Evolutionary conservation across 148 eudicot species (phyloP).

Genomic region (Dysphania ambrosioides): DNA sequence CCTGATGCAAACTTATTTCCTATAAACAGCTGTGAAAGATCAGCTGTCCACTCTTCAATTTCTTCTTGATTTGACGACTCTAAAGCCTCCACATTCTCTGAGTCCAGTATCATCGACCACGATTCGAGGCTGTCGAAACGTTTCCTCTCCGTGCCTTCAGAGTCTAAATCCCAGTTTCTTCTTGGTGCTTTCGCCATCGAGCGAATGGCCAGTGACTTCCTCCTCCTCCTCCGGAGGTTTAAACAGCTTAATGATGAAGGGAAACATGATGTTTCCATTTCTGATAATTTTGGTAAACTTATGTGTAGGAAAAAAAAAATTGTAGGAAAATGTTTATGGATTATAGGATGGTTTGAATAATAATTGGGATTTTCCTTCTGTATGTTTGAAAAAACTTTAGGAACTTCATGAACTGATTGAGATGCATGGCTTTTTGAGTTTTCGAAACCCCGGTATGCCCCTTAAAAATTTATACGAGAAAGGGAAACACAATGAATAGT

Average conservation of each 20-base stretch:
- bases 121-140: constrained; percentile 92
- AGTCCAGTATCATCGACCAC: constrained; percentile 97
- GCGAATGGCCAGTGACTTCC: constrained; percentile 32
- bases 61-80: constrained; percentile 63
- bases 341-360: constrained; percentile 11
- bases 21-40: constrained; percentile 90
- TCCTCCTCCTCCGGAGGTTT: constrained; percentile 44
- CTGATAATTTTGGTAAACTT: not conserved
- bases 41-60: constrained; percentile 96
- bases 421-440: constrained; percentile 46
- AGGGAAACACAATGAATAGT: constrained; percentile 15
- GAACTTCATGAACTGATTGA: constrained; percentile 74
- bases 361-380: constrained; percentile 44
- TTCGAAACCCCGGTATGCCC: not conserved
- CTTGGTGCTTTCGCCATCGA: constrained; percentile 45
- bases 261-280: constrained; percentile 68
- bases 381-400: constrained; percentile 66
- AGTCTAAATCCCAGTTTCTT: constrained; percentile 41
- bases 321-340: not conserved
- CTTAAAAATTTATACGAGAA: constrained; percentile 2
- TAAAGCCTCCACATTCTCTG: constrained; percentile 85
- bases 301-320: not conserved
- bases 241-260: constrained; percentile 43
- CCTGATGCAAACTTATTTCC: constrained; percentile 98
- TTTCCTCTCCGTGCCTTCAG: constrained; percentile 68